Conservation (phyloP, 768 basidiomycete genomes). For the Suillus subluteus region DNA sequence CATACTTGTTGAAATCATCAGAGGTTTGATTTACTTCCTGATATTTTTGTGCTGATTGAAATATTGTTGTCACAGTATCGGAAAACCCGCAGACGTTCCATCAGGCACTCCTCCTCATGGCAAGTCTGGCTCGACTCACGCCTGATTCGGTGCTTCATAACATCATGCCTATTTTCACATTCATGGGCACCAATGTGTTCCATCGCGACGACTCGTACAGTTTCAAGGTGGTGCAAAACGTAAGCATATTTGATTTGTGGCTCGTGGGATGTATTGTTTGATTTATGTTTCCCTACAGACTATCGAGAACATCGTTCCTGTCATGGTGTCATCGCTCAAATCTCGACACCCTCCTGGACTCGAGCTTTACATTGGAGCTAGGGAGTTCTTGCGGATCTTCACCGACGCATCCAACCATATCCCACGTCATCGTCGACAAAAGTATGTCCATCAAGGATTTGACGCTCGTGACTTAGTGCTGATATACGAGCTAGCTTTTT, state of each 20-base stretch:
- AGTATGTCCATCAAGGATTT: constrained; percentile 50
- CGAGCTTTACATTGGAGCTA: constrained; percentile 68
- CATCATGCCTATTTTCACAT: constrained; percentile 98
- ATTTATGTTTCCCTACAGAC: constrained; percentile 53
- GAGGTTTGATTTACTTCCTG: constrained; percentile 49
- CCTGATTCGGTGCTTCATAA: constrained; percentile 93
- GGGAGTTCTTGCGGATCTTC: constrained; percentile 88
- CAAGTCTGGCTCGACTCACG: constrained; percentile 78
- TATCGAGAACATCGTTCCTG: constrained; percentile 90
- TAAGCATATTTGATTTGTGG: constrained; percentile 31
- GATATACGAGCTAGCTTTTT: constrained; percentile 67
- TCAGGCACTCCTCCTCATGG: constrained; percentile 87
- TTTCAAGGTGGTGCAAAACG: constrained; percentile 94
- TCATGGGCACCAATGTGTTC: constrained; percentile 99
- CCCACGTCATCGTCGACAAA: constrained; percentile 89
- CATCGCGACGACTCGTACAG: constrained; percentile 96
- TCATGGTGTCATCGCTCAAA: constrained; percentile 84
- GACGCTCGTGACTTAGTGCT: constrained; percentile 12
- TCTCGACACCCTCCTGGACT: constrained; percentile 53
- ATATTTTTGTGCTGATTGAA: constrained; percentile 9
- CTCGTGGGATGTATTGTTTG: not conserved
- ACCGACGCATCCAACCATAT: constrained; percentile 92
- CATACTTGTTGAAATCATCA: constrained; percentile 84
- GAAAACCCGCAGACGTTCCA: constrained; percentile 95
- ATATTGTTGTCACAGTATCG: constrained; percentile 54